phyloP scores from a whole-genome alignment of 139 green algal genomes.

The Chlorella sorokiniana region DNA sequence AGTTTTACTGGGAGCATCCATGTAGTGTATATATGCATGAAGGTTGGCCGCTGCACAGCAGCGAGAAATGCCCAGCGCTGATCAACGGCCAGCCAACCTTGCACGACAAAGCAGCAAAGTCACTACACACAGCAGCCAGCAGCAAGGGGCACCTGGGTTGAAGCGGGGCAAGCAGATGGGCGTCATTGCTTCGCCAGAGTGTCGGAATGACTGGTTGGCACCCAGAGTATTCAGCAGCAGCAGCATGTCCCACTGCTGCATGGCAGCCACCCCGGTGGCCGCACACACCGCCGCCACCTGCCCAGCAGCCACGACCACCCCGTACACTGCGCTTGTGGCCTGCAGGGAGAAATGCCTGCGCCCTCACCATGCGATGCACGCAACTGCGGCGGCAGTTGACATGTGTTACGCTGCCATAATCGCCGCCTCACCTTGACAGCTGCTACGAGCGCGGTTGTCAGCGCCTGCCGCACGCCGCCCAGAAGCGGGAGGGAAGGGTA shows the following conservation, averaged over 20 bases:
- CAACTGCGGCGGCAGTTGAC: neutral
- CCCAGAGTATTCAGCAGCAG: conserved; percentile 81
- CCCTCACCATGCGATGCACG: neutral
- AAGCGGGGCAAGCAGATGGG: conserved; percentile 84
- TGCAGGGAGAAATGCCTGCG: conserved; percentile 20
- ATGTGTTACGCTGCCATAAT: too few relatives aligned
- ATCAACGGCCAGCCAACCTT: neutral
- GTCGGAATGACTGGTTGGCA: conserved; percentile 60
- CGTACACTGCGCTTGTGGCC: conserved; percentile 54
- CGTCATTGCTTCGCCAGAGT: conserved; percentile 68
- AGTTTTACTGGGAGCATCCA: conserved; percentile 42
- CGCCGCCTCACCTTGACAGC: conserved; percentile 59
- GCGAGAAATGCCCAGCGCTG: neutral
- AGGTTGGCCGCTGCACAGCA: conserved; percentile 68
- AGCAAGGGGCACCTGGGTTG: conserved; percentile 51
- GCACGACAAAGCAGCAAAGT: too few relatives aligned
- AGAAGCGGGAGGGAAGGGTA: conserved; percentile 50
- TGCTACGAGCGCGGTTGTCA: conserved; percentile 44
- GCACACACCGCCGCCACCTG: conserved; percentile 45
- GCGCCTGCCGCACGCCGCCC: conserved; percentile 35
- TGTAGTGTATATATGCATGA: conserved; percentile 80
- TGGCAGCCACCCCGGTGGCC: conserved; percentile 27
- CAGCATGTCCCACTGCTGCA: conserved; percentile 78
- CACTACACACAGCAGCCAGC: neutral
- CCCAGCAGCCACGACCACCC: conserved; percentile 55